phyloP scores from a whole-genome alignment of 2,329 filamentous ascomycete genomes.

The Domatiomyces catenatus region DNA sequence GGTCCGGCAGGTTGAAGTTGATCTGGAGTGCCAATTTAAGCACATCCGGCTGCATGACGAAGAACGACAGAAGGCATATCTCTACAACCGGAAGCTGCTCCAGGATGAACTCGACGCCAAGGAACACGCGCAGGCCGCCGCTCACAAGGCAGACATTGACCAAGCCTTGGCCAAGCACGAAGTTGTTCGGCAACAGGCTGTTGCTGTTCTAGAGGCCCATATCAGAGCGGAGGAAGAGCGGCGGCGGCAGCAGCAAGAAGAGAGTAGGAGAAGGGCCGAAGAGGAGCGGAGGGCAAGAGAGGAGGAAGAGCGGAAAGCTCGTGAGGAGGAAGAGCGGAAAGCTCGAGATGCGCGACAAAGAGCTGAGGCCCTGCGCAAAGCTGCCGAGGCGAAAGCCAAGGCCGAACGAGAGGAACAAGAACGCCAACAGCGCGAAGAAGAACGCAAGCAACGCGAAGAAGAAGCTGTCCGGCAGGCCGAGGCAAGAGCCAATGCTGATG shows the following conservation, averaged over 20 bases:
- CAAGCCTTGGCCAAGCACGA: constrained; percentile 53
- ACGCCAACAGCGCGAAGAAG: constrained; percentile 22
- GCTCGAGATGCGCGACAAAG: constrained; percentile 21
- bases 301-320: constrained; percentile 29
- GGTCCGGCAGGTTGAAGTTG: constrained; percentile 16
- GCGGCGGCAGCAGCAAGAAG: constrained; percentile 21
- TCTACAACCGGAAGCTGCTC: constrained; percentile 30
- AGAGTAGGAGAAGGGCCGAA: constrained; percentile 20
- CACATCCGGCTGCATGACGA: constrained; percentile 27
- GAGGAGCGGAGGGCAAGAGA: constrained; percentile 24
- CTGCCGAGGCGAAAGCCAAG: constrained; percentile 34
- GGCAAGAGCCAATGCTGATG: constrained; percentile 16
- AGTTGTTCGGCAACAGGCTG: constrained; percentile 42
- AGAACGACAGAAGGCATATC: constrained; percentile 30
- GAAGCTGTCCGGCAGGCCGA: constrained; percentile 20
- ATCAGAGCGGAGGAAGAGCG: constrained; percentile 25
- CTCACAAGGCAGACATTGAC: constrained; percentile 50
- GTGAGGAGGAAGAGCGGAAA: constrained; percentile 18
- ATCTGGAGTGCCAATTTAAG: constrained; percentile 25
- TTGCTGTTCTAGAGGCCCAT: constrained; percentile 36
- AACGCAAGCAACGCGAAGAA: constrained; percentile 19
- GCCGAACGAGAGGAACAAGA: constrained; percentile 25
- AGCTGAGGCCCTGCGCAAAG: constrained; percentile 33
- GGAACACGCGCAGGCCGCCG: constrained; percentile 45
- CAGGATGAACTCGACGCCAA: constrained; percentile 47